Evolutionary conservation across 176 grass and related monocot species (phyloP), one percentile per base, ranked within the genome.

Genomic region (Cenchrus fungigraminus): DNA sequence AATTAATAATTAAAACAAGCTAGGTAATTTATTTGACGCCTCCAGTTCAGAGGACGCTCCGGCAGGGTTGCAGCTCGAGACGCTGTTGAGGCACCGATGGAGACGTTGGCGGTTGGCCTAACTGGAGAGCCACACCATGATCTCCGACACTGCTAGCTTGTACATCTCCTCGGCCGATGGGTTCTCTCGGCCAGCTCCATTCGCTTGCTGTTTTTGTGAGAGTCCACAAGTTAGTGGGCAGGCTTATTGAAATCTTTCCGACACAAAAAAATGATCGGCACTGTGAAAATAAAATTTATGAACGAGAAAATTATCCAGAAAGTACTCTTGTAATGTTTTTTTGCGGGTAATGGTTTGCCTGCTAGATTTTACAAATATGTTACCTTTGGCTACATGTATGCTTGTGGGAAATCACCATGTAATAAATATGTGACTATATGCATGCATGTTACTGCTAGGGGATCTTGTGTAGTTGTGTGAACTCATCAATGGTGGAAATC

Each of bases 91-190:
- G 9, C 59, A 9, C 9, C n/a, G 9, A 62, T 6, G 3, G 59
- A 4, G 59, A 4, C 2, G 59, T 9, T 8, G 59, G 37, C 37
- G 37, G 37, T 40, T 40, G 4, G n/a, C 11, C 76, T 68, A 90
- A 14, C 34, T 29, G 15, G 82, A 85, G 68, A 97, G 82, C 89
- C 87, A 90, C 44, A 92, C 78, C 74, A 94, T 90, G 55, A 97
- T 92, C 85, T 94, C 94, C 0, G 87, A 86, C 44, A 88, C 78
- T 10, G 94, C 87, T 29, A 90, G 74, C 77, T 90, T 92, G 55
- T 86, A 92, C 61, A 77, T 90, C 66, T 88, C 91, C 57, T 97
- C 89, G 0, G 67, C 45, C 17, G 54, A 47, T 55, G 40, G 74
- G 29, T 90, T 73, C 11, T 44, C 44, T 3, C 46, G 9, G 6